Base-by-base conservation (phyloP, 805 yeast genomes). In the Yarrowia sp. region DNA sequence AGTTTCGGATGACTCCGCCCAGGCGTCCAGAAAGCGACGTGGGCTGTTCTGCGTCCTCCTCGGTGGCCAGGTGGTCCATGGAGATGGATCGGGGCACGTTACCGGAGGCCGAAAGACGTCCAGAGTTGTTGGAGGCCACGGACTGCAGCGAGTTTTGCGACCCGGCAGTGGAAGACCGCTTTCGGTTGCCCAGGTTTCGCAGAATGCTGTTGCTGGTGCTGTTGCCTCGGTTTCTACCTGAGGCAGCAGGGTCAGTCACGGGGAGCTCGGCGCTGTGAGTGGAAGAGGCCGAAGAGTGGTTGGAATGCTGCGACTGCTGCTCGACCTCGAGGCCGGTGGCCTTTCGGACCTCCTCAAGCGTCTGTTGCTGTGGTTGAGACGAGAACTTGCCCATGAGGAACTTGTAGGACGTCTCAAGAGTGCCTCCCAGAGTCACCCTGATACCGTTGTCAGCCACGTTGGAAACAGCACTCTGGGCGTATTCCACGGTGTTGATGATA, bases 371-470 rank as follows among this genome's bases (percentile, higher is more conserved):
- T 16, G 65, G 52, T 10, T 59, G 65, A 3, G 67, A 40, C 3
- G 74, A 50, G 40, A 67, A 71, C 72, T 73, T 71, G 45, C 74
- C 76, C 67, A 77, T 70, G 32, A 77, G 69, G 61, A 73, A 77
- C 52, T 75, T 71, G 70, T 77, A 77, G 4, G 79, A 74, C 65
- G 67, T 75, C n/a, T 76, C 78, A 19, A 79, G 73, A 5, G 80
- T 77, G 3, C 75, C 73, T 26, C 79, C 77, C 26, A 77, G 59
- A 16, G 79, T 73, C 69, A 63, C 55, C 70, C 48, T 16, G 71
- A 69, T 16, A 65, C 72, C 64, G 35, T 52, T 58, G 1, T 64
- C 71, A 36, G 52, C 63, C 58, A 40, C 56, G 35, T 43, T 68
- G 59, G 46, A 45, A 15, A 38, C 61, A 15, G 58, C 61, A 43